Conservation (phyloP, 805 yeast genomes). For the Torulaspora gathmanii region DNA sequence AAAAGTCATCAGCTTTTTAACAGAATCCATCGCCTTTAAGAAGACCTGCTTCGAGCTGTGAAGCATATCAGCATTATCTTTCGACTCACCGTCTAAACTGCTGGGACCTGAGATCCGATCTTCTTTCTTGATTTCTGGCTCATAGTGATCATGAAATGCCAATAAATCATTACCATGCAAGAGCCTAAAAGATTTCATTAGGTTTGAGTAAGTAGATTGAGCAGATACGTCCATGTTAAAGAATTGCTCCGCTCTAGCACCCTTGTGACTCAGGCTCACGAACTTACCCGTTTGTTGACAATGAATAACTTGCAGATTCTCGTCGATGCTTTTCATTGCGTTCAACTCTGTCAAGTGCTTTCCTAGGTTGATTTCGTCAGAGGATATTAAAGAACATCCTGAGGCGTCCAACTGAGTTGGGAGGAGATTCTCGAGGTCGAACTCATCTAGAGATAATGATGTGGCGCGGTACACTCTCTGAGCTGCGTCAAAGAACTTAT, state of each 20-base stretch:
- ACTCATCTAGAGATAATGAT: conserved; percentile 34
- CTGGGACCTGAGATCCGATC: neutral
- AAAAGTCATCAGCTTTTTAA: conserved; percentile 41
- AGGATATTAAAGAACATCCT: conserved; percentile 41
- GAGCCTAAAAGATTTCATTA: conserved; percentile 46
- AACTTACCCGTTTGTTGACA: conserved; percentile 34
- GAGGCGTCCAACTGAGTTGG: conserved; percentile 46
- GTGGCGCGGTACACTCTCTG: conserved; percentile 42
- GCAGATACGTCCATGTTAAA: conserved; percentile 11
- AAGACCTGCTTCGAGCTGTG: conserved; percentile 33
- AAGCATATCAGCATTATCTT: neutral
- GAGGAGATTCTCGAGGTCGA: conserved; percentile 41
- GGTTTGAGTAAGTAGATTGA: conserved; percentile 40
- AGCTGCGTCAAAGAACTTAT: conserved; percentile 47
- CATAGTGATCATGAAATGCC: conserved; percentile 7
- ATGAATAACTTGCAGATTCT: conserved; percentile 30
- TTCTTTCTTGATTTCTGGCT: neutral
- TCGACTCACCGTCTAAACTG: neutral
- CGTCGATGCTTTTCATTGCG: conserved; percentile 38
- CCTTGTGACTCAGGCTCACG: conserved; percentile 10
- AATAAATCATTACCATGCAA: conserved; percentile 38
- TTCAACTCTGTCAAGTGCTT: conserved; percentile 34
- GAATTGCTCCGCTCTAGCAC: conserved; percentile 8
- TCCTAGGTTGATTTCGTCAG: conserved; percentile 33
- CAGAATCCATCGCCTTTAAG: conserved; percentile 36